Evolutionary conservation across 2,329 filamentous ascomycete species (phyloP), one percentile per base, ranked within the genome.

Genomic region (Calonectria multiphialidica): DNA sequence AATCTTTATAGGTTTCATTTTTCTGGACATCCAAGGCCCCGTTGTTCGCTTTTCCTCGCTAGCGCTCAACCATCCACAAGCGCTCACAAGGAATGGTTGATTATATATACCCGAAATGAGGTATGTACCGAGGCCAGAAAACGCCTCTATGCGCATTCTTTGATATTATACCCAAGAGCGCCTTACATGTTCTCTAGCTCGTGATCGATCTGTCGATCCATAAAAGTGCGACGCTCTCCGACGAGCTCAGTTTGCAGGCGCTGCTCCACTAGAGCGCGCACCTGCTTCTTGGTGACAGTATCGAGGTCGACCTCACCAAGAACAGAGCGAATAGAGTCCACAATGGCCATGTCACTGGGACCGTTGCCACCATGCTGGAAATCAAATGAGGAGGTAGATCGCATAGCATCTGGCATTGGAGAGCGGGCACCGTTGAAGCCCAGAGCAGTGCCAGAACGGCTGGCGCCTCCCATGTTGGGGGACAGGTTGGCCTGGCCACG

Each of bases 201-300:
- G 68, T 91, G 90, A 85, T 99, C 97, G 84, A 99, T 98, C 86
- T 96, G 94, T 77, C 93, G 90, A 85, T 98, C 96, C 87, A 98
- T 91, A 86, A 98, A 98, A 18, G 92, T 92, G 82, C 94, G 92
- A 83, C 95, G 93, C 84, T 98, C 96, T 25, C 95, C 96, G 0
- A 90, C 88, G 70, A 98, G 88, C 82, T 98, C 95, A 5, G 94
- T 96, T 86, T 98, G 96, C 74, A 99, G 86, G 79, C 96, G 91
- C 87, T 98, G 95, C 86, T 99, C 97, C 15, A 98, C 95, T 53
- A 98, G 89, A 4, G 94, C 96, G 63, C 94, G 90, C 69, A 97
- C 93, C 86, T 98, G 96, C 87, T 99, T 99, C 92, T 98, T 99
- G 8, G 97, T 99, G 59, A 98, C 95, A n/a, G 90, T 96, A 82